Percentiles rank a stretch among this genome's conserved stretches.
These are phyloP conservation scores for Zangia roseola DNA, from an alignment of 768 basidiomycete species.

Conservation along the genomic window DNA sequence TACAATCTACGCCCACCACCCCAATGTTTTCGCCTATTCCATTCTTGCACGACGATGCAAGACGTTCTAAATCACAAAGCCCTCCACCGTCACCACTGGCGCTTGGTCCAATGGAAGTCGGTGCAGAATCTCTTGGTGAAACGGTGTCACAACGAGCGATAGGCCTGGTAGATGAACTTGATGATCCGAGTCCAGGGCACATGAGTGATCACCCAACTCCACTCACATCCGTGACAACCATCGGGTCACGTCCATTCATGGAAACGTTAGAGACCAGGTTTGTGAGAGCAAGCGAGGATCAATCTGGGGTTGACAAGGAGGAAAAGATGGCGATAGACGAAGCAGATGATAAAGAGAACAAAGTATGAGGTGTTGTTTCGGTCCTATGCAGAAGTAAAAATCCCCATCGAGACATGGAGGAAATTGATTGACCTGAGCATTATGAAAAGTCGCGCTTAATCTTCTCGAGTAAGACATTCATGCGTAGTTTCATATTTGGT, in stretches of 20 bases:
- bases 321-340: conserved; percentile 41
- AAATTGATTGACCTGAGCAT: conserved; percentile 3
- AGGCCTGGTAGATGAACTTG: conserved; percentile 82
- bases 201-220: conserved; percentile 79
- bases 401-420: not conserved
- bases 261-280: conserved; percentile 63
- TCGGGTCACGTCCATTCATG: conserved; percentile 45
- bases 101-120: conserved; percentile 40
- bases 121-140: conserved; percentile 38
- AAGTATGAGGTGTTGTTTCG: conserved; percentile 35
- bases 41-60: conserved; percentile 81
- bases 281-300: conserved; percentile 46
- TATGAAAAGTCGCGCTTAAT: conserved; percentile 64
- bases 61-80: conserved; percentile 75
- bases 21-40: conserved; percentile 87
- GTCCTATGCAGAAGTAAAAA: conserved; percentile 1
- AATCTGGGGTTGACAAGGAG: conserved; percentile 23
- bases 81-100: conserved; percentile 74
- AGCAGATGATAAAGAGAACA: conserved; percentile 55
- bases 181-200: conserved; percentile 82
- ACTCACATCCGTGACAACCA: conserved; percentile 60
- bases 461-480: conserved; percentile 83
- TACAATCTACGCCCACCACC: conserved; percentile 64
- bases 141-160: conserved; percentile 47
- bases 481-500: conserved; percentile 83